Evolutionary conservation across 2,329 filamentous ascomycete species (phyloP).

Genomic region (Cadophora gregata): DNA sequence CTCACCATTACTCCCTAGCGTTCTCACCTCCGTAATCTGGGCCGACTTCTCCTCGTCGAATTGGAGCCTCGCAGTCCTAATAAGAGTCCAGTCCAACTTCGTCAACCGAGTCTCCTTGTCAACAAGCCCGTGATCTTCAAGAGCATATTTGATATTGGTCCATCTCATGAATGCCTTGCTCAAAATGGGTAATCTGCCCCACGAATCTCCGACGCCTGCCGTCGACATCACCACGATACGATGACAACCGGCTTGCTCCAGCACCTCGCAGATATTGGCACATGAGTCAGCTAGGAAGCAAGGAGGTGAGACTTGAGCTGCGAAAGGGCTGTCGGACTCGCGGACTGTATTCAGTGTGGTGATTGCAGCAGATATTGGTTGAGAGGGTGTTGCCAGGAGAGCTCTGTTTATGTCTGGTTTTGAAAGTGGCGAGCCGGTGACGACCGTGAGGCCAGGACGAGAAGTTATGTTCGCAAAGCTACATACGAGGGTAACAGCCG

Average conservation of each 20-base stretch:
- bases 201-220: conserved; percentile 49
- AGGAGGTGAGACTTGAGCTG: conserved; percentile 48
- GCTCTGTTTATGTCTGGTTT: conserved; percentile 45
- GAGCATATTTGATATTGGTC: conserved; percentile 50
- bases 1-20: conserved; percentile 42
- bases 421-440: conserved; percentile 47
- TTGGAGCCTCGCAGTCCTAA: conserved; percentile 44
- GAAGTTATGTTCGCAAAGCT: conserved; percentile 39
- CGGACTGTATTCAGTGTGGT: conserved; percentile 50
- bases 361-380: conserved; percentile 44
- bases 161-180: conserved; percentile 47
- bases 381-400: conserved; percentile 36
- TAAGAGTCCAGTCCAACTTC: conserved; percentile 48
- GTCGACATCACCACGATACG: conserved; percentile 50
- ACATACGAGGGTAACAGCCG: conserved; percentile 49
- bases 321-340: conserved; percentile 50
- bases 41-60: conserved; percentile 43
- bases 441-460: conserved; percentile 42
- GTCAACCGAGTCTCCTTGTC: conserved; percentile 47
- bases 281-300: conserved; percentile 49
- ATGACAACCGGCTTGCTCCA: conserved; percentile 43
- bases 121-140: conserved; percentile 48
- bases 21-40: conserved; percentile 37
- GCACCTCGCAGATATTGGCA: conserved; percentile 45
- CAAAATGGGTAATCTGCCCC: conserved; percentile 45